These are phyloP conservation scores for Malus hybrid DNA, from an alignment of 331 rosid genomes.

Conservation along the genomic window DNA sequence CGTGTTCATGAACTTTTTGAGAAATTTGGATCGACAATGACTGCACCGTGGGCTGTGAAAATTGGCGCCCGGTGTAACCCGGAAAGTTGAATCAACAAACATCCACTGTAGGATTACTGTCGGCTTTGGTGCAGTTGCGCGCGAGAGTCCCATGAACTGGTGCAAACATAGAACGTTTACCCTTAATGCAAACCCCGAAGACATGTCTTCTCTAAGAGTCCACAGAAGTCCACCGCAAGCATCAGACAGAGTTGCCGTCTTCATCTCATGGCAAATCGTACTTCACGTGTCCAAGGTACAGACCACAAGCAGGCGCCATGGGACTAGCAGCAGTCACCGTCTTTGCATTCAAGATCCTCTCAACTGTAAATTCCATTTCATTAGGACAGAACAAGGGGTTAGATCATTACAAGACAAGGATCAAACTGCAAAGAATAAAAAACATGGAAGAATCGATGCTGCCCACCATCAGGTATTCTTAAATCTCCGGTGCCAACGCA, in stretches of 20 bases:
- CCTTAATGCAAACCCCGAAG: neutral
- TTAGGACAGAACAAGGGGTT: neutral
- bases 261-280: conserved; percentile 48
- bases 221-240: neutral
- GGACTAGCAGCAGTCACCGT: conserved; percentile 69
- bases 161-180: neutral
- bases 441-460: neutral
- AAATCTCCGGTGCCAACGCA: conserved; percentile 68
- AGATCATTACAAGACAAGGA: neutral
- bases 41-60: neutral
- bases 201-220: neutral
- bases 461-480: conserved; percentile 55
- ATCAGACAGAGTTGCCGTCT: neutral
- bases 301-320: conserved; percentile 94
- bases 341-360: conserved; percentile 74
- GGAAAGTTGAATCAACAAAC: neutral
- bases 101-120: neutral
- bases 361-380: conserved; percentile 41
- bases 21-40: neutral
- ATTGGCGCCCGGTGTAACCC: neutral
- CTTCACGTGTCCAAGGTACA: conserved; percentile 74
- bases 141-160: neutral
- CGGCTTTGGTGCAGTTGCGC: neutral
- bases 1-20: neutral
- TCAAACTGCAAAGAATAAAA: neutral